These are phyloP conservation scores for Aspergillus costaricaensis DNA, from an alignment of 2,329 filamentous ascomycete species.

Conservation along the genomic window DNA sequence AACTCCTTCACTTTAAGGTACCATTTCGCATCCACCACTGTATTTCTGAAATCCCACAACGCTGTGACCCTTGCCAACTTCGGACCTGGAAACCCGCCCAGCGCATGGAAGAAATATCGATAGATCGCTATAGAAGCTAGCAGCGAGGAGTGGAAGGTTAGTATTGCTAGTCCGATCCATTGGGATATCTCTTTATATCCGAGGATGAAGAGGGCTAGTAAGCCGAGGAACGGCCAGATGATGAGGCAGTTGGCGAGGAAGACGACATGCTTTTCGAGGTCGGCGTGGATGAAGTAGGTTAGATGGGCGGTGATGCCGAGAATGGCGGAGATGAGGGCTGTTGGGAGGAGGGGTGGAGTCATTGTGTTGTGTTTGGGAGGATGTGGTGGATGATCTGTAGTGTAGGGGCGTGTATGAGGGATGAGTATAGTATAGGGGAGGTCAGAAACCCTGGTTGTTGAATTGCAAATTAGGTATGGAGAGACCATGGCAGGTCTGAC, in stretches of 20 bases:
- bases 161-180: background rate
- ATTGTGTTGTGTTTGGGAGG: background rate
- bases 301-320: conserved; percentile 3
- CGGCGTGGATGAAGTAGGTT: conserved; percentile 9
- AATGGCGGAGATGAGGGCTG: background rate
- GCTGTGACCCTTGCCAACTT: background rate
- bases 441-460: too few species aligned
- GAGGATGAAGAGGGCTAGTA: background rate
- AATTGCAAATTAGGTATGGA: too few species aligned
- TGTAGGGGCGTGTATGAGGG: too few species aligned
- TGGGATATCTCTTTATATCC: background rate
- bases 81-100: conserved; percentile 7
- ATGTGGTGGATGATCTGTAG: too few species aligned
- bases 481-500: too few species aligned
- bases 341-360: background rate
- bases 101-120: conserved; percentile 10
- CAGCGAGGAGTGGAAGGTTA: background rate
- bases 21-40: conserved; percentile 9
- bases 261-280: conserved; percentile 8
- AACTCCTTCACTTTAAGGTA: conserved; percentile 8
- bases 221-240: background rate
- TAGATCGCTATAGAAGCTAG: conserved; percentile 10
- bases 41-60: background rate
- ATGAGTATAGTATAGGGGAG: too few species aligned
- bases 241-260: background rate